Evolutionary conservation across 139 green algal genomes (phyloP), one percentile per base, ranked within the genome.

Genomic region (Tetradesmus lagerheimii): DNA sequence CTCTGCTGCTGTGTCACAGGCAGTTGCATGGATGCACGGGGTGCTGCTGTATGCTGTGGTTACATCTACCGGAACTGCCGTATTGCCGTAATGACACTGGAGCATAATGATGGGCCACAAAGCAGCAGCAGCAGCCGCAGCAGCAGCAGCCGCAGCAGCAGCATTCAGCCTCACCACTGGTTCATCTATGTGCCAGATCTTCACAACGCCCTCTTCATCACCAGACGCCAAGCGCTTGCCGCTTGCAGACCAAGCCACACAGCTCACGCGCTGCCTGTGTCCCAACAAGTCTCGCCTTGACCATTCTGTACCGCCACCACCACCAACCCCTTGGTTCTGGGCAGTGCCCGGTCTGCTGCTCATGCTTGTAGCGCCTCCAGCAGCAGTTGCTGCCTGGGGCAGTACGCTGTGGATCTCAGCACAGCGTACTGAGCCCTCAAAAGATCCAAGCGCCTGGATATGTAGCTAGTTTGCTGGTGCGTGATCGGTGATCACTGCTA

Each of bases 331-430:
- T 57, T 47, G 47, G 35, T 23, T 11, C 39, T 20, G 62, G 31
- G 83, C 83, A 38, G 83, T 88, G 45, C 64, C 64, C 2, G 83
- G 83, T 25, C 83, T 41, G 83, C 83, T 88, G 83, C 83, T 88
- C 83, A 88, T 87, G 82, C 47, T 79, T 27, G 18, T 38, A 31
- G 57, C 31, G 57, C 57, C 57, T n/a, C 57, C 57, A 71, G 20
- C 57, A 71, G 57, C 57, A 71, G 57, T 23, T 27, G 57, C 57
- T 71, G 57, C 57, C 57, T 71, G 57, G 25, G 57, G 57, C 57
- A 31, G 57, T 71, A 18, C 57, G 25, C 57, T 18, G 57, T 71
- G 57, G n/a, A 23, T 31, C 20, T n/a, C 57, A 31, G n/a, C n/a
- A n/a, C n/a, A 31, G 57, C n/a, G 47, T 20, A 62, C 47, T 23